A percentile compares a stretch with the other conserved stretches of the same genome.
These are phyloP conservation scores for Pontederia paniculata DNA, from an alignment of 176 grass and related monocot species.

Conservation along the genomic window DNA sequence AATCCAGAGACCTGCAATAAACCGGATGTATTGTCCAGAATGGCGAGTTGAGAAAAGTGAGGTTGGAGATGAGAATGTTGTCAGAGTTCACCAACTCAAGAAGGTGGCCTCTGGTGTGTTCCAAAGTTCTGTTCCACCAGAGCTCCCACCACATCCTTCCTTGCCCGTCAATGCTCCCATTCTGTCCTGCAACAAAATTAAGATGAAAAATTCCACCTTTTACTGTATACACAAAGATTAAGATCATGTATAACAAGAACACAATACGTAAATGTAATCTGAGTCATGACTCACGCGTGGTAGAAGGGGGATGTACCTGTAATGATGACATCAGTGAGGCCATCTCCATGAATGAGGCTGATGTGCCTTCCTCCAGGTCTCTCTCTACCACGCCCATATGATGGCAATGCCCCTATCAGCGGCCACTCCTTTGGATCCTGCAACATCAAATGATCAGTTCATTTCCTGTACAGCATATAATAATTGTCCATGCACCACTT, in stretches of 20 bases:
- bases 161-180: constrained; percentile 85
- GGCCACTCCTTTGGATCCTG: constrained; percentile 80
- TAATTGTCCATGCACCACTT: too few species aligned
- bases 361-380: constrained; percentile 61
- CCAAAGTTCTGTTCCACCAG: constrained; percentile 82
- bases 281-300: too few species aligned
- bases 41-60: constrained; percentile 75
- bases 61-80: constrained; percentile 56
- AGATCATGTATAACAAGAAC: too few species aligned
- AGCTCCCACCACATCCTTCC: constrained; percentile 89
- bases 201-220: not conserved
- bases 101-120: constrained; percentile 79
- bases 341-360: constrained; percentile 79
- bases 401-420: constrained; percentile 65
- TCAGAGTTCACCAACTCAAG: constrained; percentile 65
- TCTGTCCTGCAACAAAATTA: constrained; percentile 34
- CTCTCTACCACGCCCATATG: constrained; percentile 83
- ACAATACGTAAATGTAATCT: too few species aligned
- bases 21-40: constrained; percentile 98
- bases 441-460: not conserved
- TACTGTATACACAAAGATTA: not conserved
- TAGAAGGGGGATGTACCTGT: constrained; percentile 35
- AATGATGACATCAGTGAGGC: constrained; percentile 60
- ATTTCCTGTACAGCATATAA: too few species aligned
- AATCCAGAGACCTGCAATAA: constrained; percentile 63